These are phyloP conservation scores for Ceriops tagal DNA, from an alignment of 345 rosid genomes.

Conservation along the genomic window DNA sequence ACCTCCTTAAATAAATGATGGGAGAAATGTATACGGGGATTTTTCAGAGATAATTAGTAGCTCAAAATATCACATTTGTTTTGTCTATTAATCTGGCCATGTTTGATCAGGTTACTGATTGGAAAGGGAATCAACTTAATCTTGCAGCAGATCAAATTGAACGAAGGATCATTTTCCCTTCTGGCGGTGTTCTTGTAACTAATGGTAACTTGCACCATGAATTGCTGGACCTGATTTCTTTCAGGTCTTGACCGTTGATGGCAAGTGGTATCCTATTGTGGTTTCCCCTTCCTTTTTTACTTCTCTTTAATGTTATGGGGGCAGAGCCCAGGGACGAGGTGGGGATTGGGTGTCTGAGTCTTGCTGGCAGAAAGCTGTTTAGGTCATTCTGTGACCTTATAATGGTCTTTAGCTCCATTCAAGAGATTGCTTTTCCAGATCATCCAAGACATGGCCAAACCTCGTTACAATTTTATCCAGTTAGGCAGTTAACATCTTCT, in stretches of 20 bases:
- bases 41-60: background rate
- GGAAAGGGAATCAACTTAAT: constrained; percentile 59
- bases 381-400: too few relatives aligned
- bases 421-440: too few relatives aligned
- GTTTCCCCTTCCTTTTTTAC: background rate
- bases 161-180: constrained; percentile 52
- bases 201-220: constrained; percentile 49
- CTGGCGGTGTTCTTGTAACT: constrained; percentile 61
- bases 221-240: constrained; percentile 49
- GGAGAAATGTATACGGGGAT: background rate
- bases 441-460: too few relatives aligned
- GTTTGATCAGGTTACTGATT: constrained; percentile 58
- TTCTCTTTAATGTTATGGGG: too few relatives aligned
- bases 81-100: background rate
- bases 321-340: too few relatives aligned
- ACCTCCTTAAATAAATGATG: too few relatives aligned
- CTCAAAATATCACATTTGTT: background rate
- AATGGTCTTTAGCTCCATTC: too few relatives aligned
- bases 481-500: too few relatives aligned
- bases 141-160: constrained; percentile 57
- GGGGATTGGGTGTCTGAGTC: too few relatives aligned
- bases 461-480: too few relatives aligned
- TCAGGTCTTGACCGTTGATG: constrained; percentile 33
- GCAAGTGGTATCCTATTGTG: background rate
- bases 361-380: too few relatives aligned